These are phyloP conservation scores for Alternaria triticimaculans DNA, from an alignment of 2,329 filamentous ascomycete genomes.

Conservation along the genomic window DNA sequence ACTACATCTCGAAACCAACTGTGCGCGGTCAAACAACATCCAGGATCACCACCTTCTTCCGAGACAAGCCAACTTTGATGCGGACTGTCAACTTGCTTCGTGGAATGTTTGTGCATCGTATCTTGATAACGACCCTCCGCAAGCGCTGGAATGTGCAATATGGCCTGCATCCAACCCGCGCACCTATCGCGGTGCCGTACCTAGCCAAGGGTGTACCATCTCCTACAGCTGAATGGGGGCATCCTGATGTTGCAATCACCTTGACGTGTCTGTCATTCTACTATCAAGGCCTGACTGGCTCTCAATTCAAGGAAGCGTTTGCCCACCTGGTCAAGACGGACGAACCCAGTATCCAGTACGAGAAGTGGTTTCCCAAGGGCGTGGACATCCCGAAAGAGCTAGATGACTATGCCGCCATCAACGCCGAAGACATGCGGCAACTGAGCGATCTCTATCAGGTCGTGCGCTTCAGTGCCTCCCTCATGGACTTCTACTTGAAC, in stretches of 20 bases:
- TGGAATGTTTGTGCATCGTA: conserved; percentile 66
- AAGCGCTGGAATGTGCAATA: conserved; percentile 73
- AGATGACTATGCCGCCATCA: conserved; percentile 63
- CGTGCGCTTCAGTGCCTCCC: conserved; percentile 56
- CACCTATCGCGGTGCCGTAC: conserved; percentile 70
- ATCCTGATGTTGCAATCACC: conserved; percentile 64
- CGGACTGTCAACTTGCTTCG: conserved; percentile 63
- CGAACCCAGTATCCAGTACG: conserved; percentile 64
- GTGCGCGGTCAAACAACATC: conserved; percentile 21
- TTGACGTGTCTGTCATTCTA: conserved; percentile 64
- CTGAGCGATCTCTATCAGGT: conserved; percentile 52
- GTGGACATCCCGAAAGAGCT: conserved; percentile 55
- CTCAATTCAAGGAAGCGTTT: conserved; percentile 60
- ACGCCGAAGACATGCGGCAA: conserved; percentile 62
- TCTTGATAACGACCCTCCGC: conserved; percentile 65
- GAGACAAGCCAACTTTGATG: conserved; percentile 52
- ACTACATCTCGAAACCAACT: conserved; percentile 41
- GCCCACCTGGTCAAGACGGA: conserved; percentile 62
- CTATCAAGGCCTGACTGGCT: conserved; percentile 60
- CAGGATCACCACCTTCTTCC: conserved; percentile 38
- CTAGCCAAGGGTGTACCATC: conserved; percentile 68
- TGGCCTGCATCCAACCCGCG: conserved; percentile 53
- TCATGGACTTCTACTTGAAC: conserved; percentile 71
- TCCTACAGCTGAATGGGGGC: conserved; percentile 70
- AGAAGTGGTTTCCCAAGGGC: conserved; percentile 58